These are phyloP conservation scores for Mycena citricolor DNA, from an alignment of 1,284 basidiomycete species.

Conservation along the genomic window DNA sequence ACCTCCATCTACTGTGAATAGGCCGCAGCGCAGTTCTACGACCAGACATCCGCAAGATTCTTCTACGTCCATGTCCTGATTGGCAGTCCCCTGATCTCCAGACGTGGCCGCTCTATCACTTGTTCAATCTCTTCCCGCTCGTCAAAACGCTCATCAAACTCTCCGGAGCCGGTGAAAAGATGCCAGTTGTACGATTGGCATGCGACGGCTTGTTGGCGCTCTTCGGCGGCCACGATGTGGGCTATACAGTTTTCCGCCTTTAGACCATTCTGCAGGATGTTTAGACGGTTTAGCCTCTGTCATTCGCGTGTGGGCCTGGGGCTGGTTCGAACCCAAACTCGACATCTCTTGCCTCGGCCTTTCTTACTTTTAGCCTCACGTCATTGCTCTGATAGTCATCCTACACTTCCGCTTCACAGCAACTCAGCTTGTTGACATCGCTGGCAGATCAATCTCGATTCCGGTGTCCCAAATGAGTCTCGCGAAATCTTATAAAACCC, in stretches of 20 bases:
- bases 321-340: constrained; percentile 14
- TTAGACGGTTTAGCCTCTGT: constrained; percentile 9
- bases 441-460: no score
- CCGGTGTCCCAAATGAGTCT: no score
- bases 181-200: constrained; percentile 59
- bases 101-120: constrained; percentile 26
- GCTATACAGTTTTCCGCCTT: no score
- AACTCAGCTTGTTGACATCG: no score
- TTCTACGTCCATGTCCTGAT: constrained; percentile 30
- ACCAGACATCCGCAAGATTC: constrained; percentile 57
- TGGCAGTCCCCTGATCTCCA: constrained; percentile 37
- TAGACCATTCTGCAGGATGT: constrained; percentile 8
- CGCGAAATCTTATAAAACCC: no score
- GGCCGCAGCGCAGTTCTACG: constrained; percentile 67
- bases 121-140: constrained; percentile 28
- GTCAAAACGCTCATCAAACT: constrained; percentile 50
- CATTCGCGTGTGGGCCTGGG: constrained; percentile 20
- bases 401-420: no score
- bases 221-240: no score
- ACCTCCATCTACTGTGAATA: constrained; percentile 76
- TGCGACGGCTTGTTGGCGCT: constrained; percentile 35
- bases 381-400: no score
- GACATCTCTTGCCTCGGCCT: no score
- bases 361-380: no score
- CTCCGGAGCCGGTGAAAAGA: constrained; percentile 51